Evolutionary conservation across 768 basidiomycete genomes (phyloP).

Genomic region (Trametes gibbosa): DNA sequence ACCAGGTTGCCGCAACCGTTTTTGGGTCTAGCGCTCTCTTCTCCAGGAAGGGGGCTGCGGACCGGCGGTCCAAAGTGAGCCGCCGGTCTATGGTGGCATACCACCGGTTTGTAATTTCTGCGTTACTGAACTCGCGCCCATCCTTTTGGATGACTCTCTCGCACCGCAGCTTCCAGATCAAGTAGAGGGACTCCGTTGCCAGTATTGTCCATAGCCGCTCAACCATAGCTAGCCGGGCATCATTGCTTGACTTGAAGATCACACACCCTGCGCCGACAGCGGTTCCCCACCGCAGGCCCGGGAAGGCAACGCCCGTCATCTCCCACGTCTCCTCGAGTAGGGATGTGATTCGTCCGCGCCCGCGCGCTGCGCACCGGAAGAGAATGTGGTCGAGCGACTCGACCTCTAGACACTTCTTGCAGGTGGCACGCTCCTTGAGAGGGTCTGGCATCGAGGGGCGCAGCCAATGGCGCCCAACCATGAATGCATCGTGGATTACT

Average conservation of each 20-base stretch:
- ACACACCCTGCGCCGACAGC: no score
- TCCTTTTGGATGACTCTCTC: neutral
- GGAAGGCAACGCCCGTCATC: neutral
- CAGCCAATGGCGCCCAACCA: constrained; percentile 2
- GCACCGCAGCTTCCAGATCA: constrained; percentile 8
- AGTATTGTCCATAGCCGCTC: neutral
- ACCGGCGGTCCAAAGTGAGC: neutral
- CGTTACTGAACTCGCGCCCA: neutral
- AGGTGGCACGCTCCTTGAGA: neutral
- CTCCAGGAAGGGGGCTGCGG: no score
- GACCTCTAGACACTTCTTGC: neutral
- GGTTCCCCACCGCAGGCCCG: no score
- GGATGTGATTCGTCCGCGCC: neutral
- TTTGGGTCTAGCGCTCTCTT: neutral
- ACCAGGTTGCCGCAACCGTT: neutral
- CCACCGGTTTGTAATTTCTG: neutral
- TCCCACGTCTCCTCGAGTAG: neutral
- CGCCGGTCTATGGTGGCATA: neutral
- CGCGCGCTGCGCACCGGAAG: neutral
- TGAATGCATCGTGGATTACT: neutral
- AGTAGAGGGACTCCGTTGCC: no score
- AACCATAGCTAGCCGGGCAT: neutral
- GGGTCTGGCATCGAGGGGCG: neutral
- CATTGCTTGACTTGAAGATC: neutral
- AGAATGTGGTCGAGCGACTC: constrained; percentile 6